Percentiles rank a stretch among this genome's conserved stretches.
Conservation (phyloP, 768 basidiomycete species). For the Amyloporia xantha region DNA sequence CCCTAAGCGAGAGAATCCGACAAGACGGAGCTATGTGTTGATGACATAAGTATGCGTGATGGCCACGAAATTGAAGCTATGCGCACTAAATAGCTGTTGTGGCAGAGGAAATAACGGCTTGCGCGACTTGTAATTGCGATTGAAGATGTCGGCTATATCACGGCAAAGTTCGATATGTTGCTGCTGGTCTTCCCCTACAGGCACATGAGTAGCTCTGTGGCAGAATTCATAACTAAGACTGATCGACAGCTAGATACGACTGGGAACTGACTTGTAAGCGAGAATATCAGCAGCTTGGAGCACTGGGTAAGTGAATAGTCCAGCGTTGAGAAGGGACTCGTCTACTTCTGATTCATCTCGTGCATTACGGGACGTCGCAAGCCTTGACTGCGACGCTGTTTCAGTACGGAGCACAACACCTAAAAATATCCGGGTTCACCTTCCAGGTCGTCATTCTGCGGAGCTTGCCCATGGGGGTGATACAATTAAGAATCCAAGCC, state of each 20-base stretch:
- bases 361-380: constrained; percentile 69
- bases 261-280: constrained; percentile 57
- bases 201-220: constrained; percentile 80
- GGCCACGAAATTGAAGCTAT: background rate
- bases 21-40: constrained; percentile 58
- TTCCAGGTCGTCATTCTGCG: constrained; percentile 97
- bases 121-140: constrained; percentile 50
- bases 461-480: constrained; percentile 77
- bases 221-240: background rate
- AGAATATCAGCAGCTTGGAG: constrained; percentile 93
- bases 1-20: constrained; percentile 80
- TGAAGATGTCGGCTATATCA: constrained; percentile 80
- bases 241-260: background rate
- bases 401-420: background rate
- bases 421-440: constrained; percentile 35
- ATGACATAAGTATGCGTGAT: background rate
- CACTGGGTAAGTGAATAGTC: constrained; percentile 88
- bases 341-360: constrained; percentile 71
- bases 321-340: constrained; percentile 76
- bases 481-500: constrained; percentile 84
- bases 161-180: constrained; percentile 90
- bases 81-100: constrained; percentile 65
- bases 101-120: constrained; percentile 65
- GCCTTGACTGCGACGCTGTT: constrained; percentile 48
- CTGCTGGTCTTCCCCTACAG: constrained; percentile 93